Evolutionary conservation across 179 eudicot genomes (phyloP), one percentile per base, ranked within the genome.

Genomic region (Beta lomatogona): DNA sequence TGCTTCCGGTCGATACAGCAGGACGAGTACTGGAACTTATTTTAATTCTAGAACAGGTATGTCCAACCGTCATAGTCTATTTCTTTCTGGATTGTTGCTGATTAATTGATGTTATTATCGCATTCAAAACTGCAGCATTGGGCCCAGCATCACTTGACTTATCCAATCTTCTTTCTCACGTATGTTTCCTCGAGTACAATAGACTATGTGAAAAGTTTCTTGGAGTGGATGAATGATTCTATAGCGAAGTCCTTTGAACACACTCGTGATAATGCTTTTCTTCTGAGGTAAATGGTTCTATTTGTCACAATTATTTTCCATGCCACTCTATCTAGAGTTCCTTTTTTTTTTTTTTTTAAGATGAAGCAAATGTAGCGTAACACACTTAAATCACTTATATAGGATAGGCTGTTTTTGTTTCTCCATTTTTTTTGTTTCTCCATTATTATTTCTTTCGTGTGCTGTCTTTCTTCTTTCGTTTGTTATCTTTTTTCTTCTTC

Each of bases 161-260:
- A 89, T 91, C 99, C 99, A 70, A 90, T 96, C 88, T 96, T 86
- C 91, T 96, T 94, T 75, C 93, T 96, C 83, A 91, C 97, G 41
- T 86, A 94, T 84, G 93, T 94, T 68, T 80, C 99, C 64, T 92
- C 99, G 70, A 94, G 99, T 85, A 96, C 98, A 55, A 87, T 96
- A 81, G 98, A 96, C 57, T 96, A 91, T 82, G 98, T 87, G 70
- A 96, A 96, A 90, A 94, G 97, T 86, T 96, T 96, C 72, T 93
- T 96, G 78, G 99, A 96, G 80, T 95, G 94, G 95, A 95, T 95
- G 99, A 95, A 95, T 82, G 99, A 95, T 77, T 88, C 98, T 81
- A 90, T 95, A 80, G 99, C 97, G 28, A 95, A 95, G 86, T 94
- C 99, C 64, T 95, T 95, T 85, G 99, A 95, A 84, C 92, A 93